phyloP scores from a whole-genome alignment of 2,329 filamentous ascomycete species.

The Scedosporium aurantiacum region DNA sequence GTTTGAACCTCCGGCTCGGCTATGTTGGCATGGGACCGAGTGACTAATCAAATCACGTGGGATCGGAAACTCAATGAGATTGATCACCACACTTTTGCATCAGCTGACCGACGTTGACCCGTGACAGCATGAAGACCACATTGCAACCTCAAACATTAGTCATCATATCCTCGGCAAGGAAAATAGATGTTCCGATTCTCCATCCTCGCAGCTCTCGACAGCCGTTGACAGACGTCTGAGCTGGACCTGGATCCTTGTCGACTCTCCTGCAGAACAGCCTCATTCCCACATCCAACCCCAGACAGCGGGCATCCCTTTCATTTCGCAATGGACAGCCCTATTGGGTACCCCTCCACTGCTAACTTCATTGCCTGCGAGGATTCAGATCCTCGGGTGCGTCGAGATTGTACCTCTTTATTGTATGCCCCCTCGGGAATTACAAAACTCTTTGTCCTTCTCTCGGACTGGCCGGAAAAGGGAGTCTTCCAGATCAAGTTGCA shows the following conservation, averaged over 20 bases:
- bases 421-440: too few species aligned
- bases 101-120: not conserved
- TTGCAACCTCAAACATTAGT: not conserved
- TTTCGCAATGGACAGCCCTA: not conserved
- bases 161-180: not conserved
- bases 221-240: not conserved
- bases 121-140: not conserved
- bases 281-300: not conserved
- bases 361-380: not conserved
- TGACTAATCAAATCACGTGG: constrained; percentile 2
- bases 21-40: not conserved
- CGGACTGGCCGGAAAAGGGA: too few species aligned
- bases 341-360: not conserved
- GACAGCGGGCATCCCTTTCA: not conserved
- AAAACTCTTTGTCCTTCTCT: too few species aligned
- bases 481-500: too few species aligned
- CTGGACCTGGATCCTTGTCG: not conserved
- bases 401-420: too few species aligned
- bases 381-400: not conserved
- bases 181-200: not conserved
- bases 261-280: not conserved
- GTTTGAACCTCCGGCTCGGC: constrained; percentile 5
- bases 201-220: not conserved
- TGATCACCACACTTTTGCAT: not conserved
- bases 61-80: not conserved